Base-by-base conservation (phyloP, 768 basidiomycete genomes). In the Calocybe indica region DNA sequence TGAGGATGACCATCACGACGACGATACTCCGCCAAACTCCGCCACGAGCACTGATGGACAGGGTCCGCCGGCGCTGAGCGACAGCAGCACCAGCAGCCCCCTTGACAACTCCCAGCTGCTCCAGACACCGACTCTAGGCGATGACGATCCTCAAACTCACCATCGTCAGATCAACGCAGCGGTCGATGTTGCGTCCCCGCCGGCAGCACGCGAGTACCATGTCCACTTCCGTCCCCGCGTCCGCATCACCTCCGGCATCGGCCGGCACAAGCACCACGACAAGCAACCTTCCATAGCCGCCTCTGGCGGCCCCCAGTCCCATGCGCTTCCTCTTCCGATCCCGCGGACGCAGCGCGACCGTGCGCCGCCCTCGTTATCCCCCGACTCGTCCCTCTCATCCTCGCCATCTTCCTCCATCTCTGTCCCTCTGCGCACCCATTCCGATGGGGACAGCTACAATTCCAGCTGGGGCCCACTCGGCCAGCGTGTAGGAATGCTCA, bases 401-500 rank as follows among this genome's bases (percentile, higher is more conserved):
- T 88, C 88, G 1, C 77, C 76, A 3, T 88, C 87, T 4, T 90
- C 88, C 2, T 89, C 88, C 36, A 84, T 92, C 52, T 91, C 88
- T 35, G 89, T 77, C 1, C 90, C 89, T 12, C 71, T 92, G 15
- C 85, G 81, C 41, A 76, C 80, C 28, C 74, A 71, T 51, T 65
- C 65, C 10, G 68, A 80, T 47, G 72, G 77, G 43, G 73, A 70
- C 36, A 55, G 65, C 10, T 62, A 64, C 37, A 71, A 67, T 50
- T 73, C 76, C 2, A 73, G 73, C 1, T 87, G 80, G 78, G 80
- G 75, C 5, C 78, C 84, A 5, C 67, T 88, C 13, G 81, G 80
- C 7, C 73, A 70, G 58, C 75, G 85, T 40, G 73, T 86, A 15
- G 55, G 60, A 5, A 57, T 72, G 14, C 58, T 74, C 15, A 65